Conservation (phyloP, 106 monocot species). For the Acorus calamus region DNA sequence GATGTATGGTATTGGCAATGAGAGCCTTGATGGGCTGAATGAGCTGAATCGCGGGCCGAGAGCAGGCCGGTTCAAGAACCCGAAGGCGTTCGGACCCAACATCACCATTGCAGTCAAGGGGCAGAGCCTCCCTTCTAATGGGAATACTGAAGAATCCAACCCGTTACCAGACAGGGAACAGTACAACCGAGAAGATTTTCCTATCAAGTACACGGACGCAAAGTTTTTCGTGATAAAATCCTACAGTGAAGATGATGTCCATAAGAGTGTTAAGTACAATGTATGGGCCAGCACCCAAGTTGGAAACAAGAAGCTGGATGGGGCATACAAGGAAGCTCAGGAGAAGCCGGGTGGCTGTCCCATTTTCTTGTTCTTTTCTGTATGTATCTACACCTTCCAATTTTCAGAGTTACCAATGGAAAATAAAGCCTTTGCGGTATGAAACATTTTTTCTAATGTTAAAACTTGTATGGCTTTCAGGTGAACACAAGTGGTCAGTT, state of each 20-base stretch:
- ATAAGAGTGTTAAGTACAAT: constrained; percentile 70
- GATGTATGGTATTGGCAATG: constrained; percentile 36
- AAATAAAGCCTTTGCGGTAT: too few species aligned
- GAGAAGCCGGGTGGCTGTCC: constrained; percentile 45
- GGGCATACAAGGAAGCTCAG: constrained; percentile 52
- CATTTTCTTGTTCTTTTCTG: constrained; percentile 75
- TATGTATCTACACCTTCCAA: constrained; percentile 12
- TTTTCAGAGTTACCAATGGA: too few species aligned
- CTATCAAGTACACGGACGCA: constrained; percentile 44
- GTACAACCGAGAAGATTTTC: constrained; percentile 56
- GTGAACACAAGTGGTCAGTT: constrained; percentile 91
- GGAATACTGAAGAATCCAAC: constrained; percentile 22
- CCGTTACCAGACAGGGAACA: constrained; percentile 37
- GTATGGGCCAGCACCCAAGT: constrained; percentile 86
- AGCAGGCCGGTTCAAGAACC: constrained; percentile 33
- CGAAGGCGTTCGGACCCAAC: constrained; percentile 15
- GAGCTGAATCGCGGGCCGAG: constrained; percentile 76
- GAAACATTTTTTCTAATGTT: too few species aligned
- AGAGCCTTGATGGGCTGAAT: constrained; percentile 52
- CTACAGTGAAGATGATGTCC: constrained; percentile 84
- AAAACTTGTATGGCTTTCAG: constrained; percentile 15
- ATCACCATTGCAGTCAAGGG: constrained; percentile 23
- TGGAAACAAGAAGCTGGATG: constrained; percentile 84
- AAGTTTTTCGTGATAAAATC: constrained; percentile 84
- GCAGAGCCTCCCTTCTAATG: constrained; percentile 19